Evolutionary conservation across 768 basidiomycete genomes (phyloP).

Genomic region (Tricholoma flavovirens): DNA sequence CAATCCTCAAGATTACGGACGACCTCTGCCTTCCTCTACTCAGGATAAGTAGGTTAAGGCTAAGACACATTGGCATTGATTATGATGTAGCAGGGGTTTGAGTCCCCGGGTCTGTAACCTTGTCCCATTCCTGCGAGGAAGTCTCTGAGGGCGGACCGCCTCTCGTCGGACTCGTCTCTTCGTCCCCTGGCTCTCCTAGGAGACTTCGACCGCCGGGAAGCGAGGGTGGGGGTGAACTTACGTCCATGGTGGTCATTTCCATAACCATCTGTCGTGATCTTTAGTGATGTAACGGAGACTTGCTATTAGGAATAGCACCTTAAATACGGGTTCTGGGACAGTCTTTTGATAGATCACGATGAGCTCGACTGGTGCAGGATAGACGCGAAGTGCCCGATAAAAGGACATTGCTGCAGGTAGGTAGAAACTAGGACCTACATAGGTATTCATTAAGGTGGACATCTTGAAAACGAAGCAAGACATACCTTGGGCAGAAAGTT

Average conservation of each 20-base stretch:
- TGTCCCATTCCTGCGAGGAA: constrained; percentile 90
- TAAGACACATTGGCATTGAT: constrained; percentile 8
- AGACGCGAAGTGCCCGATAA: constrained; percentile 90
- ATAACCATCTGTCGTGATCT: constrained; percentile 46
- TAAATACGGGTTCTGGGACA: constrained; percentile 74
- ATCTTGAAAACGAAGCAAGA: constrained; percentile 7
- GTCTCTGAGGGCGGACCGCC: constrained; percentile 76
- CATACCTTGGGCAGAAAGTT: constrained; percentile 69
- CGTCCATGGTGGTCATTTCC: constrained; percentile 84
- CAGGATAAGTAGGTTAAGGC: constrained; percentile 7
- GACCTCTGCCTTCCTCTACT: constrained; percentile 8
- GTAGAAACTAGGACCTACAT: constrained; percentile 67
- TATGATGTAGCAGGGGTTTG: constrained; percentile 38
- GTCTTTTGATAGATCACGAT: constrained; percentile 94
- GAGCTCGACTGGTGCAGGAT: constrained; percentile 91
- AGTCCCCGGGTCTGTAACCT: constrained; percentile 68
- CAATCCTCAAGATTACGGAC: constrained; percentile 13
- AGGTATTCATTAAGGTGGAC: background rate
- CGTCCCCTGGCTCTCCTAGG: constrained; percentile 41
- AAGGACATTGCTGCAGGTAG: constrained; percentile 84
- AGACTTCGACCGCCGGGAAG: constrained; percentile 17
- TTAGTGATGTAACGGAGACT: background rate
- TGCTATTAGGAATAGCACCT: constrained; percentile 36
- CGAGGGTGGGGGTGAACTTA: constrained; percentile 54
- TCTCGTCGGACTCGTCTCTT: constrained; percentile 54